phyloP scores from a whole-genome alignment of 2,329 filamentous ascomycete genomes.

The Huntiella decipiens region DNA sequence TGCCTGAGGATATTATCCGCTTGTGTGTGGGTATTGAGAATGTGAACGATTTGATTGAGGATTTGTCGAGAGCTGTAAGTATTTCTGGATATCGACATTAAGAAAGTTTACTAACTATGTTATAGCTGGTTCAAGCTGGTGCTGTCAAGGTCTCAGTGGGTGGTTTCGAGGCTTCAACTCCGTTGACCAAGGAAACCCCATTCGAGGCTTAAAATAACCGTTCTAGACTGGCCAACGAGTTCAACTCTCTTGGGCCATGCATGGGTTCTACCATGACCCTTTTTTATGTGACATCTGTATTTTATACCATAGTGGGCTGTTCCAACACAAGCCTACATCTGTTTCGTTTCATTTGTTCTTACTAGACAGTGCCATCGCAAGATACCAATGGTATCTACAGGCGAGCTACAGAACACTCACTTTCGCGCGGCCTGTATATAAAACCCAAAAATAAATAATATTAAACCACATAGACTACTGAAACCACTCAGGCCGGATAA shows the following conservation, averaged over 20 bases:
- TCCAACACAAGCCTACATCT: slow-evolving; percentile 10
- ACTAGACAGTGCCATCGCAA: too few relatives aligned
- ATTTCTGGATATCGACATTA: not conserved
- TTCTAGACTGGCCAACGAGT: not conserved
- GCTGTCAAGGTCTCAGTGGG: slow-evolving; percentile 75
- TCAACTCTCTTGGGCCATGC: slow-evolving; percentile 5
- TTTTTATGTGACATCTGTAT: slow-evolving; percentile 1
- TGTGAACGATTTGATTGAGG: slow-evolving; percentile 75
- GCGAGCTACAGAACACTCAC: slow-evolving; percentile 13
- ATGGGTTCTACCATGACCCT: not conserved
- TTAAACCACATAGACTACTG: not conserved
- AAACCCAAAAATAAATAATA: not conserved
- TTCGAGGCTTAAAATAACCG: not conserved
- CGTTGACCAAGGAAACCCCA: slow-evolving; percentile 8
- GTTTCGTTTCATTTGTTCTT: slow-evolving; percentile 2
- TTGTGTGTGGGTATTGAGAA: slow-evolving; percentile 96
- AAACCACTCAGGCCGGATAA: slow-evolving; percentile 72
- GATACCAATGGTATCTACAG: not conserved
- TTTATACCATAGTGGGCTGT: slow-evolving; percentile 8
- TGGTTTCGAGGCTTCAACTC: slow-evolving; percentile 11
- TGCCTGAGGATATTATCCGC: slow-evolving; percentile 93
- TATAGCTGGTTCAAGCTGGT: slow-evolving; percentile 74
- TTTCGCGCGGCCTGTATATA: not conserved
- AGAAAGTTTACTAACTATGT: slow-evolving; percentile 14
- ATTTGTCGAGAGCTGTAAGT: slow-evolving; percentile 76